Evolutionary conservation across 441 rosid species (phyloP).

Genomic region (Mallotus repandus): DNA sequence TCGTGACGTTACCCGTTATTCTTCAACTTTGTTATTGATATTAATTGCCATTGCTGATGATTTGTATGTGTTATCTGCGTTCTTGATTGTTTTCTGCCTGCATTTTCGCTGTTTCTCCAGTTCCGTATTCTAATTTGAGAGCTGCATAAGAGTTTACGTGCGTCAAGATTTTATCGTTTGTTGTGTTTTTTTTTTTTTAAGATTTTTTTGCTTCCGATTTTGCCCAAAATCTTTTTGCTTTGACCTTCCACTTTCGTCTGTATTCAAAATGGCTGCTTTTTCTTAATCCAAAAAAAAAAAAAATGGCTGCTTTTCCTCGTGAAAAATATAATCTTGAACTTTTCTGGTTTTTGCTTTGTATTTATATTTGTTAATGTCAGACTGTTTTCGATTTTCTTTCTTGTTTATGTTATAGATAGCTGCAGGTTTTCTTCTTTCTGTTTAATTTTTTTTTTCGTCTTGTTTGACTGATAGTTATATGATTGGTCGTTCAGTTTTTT

Average conservation of each 20-base stretch:
- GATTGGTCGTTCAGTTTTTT: constrained; percentile 28
- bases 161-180: background rate
- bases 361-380: background rate
- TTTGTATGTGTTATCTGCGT: background rate
- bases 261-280: too few relatives aligned
- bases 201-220: background rate
- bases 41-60: background rate
- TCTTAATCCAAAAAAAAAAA: too few relatives aligned
- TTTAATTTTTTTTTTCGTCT: background rate
- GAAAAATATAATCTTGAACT: background rate
- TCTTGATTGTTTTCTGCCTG: background rate
- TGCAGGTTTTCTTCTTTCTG: background rate
- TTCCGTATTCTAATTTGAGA: constrained; percentile 11
- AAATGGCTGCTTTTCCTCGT: too few relatives aligned
- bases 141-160: constrained; percentile 13
- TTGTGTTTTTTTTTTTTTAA: background rate
- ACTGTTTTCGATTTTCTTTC: background rate
- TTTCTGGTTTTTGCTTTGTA: too few relatives aligned
- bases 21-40: background rate
- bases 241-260: too few relatives aligned
- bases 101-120: constrained; percentile 15
- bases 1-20: background rate
- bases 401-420: background rate
- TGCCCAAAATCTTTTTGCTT: background rate
- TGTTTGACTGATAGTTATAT: constrained; percentile 9